Conservation (phyloP, 2,329 filamentous ascomycete species). For the Nemania bipapillata region DNA sequence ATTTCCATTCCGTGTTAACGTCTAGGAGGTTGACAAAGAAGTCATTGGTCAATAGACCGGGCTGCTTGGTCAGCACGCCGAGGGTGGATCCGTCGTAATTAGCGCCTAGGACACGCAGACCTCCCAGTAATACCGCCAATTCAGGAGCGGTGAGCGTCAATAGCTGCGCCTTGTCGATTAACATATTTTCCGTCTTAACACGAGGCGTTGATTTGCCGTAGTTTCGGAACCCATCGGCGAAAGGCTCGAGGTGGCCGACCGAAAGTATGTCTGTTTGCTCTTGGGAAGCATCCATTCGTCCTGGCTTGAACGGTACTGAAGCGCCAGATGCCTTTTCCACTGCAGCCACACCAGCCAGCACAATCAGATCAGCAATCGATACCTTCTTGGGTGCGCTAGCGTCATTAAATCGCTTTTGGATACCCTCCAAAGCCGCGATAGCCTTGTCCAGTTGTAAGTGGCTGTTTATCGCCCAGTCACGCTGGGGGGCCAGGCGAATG, state of each 20-base stretch:
- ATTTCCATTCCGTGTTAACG: conserved; percentile 72
- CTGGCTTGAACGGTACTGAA: conserved; percentile 76
- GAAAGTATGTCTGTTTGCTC: conserved; percentile 76
- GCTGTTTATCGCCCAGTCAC: conserved; percentile 80
- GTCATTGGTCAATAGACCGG: conserved; percentile 78
- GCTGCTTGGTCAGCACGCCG: conserved; percentile 74
- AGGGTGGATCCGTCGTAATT: conserved; percentile 76
- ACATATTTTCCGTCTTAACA: conserved; percentile 73
- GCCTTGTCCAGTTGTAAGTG: conserved; percentile 72
- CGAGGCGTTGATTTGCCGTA: conserved; percentile 72
- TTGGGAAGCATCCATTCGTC: conserved; percentile 76
- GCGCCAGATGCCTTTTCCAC: conserved; percentile 76
- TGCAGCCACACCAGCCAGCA: conserved; percentile 76
- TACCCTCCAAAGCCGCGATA: conserved; percentile 67
- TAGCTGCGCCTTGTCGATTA: conserved; percentile 77
- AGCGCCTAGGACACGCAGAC: conserved; percentile 73
- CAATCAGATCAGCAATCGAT: conserved; percentile 81
- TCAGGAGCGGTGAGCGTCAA: conserved; percentile 77
- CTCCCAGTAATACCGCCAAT: conserved; percentile 75
- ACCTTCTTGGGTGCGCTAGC: conserved; percentile 73
- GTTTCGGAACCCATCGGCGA: conserved; percentile 82
- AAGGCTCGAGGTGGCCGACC: conserved; percentile 73
- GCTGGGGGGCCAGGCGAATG: conserved; percentile 77
- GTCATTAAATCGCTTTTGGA: conserved; percentile 74
- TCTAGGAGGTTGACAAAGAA: conserved; percentile 85